A percentile compares a stretch with the other conserved stretches of the same genome.
phyloP scores from a whole-genome alignment of 1,284 basidiomycete genomes.

The Xerocomus cyaneibrunnescens region DNA sequence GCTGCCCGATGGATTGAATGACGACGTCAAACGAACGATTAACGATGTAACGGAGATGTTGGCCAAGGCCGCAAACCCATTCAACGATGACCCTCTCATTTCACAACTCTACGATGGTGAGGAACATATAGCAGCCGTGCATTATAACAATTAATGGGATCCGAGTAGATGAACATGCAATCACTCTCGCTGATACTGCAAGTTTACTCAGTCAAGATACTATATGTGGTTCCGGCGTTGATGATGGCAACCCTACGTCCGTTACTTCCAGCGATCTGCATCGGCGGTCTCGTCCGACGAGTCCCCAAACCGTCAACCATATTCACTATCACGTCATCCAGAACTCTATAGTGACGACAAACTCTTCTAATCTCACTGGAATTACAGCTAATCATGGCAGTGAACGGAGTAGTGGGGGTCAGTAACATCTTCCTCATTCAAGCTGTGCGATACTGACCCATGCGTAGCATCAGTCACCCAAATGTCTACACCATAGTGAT shows the following conservation, averaged over 20 bases:
- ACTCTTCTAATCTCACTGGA: slow-evolving; percentile 6
- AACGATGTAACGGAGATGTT: slow-evolving; percentile 5
- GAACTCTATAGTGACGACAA: slow-evolving; percentile 8
- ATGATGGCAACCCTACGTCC: not conserved
- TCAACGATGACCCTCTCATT: slow-evolving; percentile 2
- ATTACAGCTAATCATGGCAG: not conserved
- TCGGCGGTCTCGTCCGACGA: slow-evolving; percentile 1
- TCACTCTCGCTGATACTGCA: slow-evolving; percentile 7
- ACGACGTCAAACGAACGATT: not conserved
- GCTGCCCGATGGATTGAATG: slow-evolving; percentile 2
- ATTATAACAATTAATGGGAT: not conserved
- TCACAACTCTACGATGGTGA: slow-evolving; percentile 14
- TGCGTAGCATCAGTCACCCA: slow-evolving; percentile 6
- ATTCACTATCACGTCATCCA: not conserved
- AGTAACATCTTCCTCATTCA: not conserved
- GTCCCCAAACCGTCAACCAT: not conserved
- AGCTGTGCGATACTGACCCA: not conserved
- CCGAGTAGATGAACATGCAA: slow-evolving; percentile 8
- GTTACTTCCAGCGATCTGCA: not conserved
- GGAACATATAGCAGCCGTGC: not conserved
- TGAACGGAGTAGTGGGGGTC: slow-evolving; percentile 9
- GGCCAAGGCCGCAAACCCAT: not conserved
- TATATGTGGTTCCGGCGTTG: not conserved
- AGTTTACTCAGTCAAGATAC: slow-evolving; percentile 9
- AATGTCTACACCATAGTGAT: slow-evolving; percentile 1